Percentiles rank a stretch among this genome's conserved stretches.
Evolutionary conservation across 306 rosid genomes (phyloP).

Genomic region (Glycine soja): DNA sequence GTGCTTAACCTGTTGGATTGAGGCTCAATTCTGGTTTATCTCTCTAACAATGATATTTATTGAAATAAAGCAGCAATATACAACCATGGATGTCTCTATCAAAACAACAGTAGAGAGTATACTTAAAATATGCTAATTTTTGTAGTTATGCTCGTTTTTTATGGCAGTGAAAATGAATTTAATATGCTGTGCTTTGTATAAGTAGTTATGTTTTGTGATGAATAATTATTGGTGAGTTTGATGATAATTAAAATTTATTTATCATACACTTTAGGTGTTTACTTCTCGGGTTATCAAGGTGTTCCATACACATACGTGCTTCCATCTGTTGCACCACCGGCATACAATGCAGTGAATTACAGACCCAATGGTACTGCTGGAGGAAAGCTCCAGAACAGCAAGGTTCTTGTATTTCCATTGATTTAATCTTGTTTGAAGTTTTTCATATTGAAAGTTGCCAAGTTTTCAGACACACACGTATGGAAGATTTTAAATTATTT

Average conservation of each 20-base stretch:
- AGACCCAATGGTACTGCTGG: constrained; percentile 81
- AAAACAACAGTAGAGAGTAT: constrained; percentile 1
- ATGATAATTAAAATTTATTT: constrained; percentile 45
- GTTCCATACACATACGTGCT: constrained; percentile 68
- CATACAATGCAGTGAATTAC: constrained; percentile 67
- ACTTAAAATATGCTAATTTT: not conserved
- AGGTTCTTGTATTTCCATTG: constrained; percentile 64
- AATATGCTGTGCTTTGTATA: constrained; percentile 7
- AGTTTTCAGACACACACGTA: not conserved
- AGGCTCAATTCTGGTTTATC: constrained; percentile 8
- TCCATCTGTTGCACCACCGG: constrained; percentile 82
- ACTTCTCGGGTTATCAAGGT: constrained; percentile 73
- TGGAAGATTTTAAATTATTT: not conserved
- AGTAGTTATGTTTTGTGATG: constrained; percentile 21
- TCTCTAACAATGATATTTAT: constrained; percentile 17
- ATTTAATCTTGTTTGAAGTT: constrained; percentile 42
- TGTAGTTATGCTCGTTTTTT: constrained; percentile 8
- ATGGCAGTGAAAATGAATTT: constrained; percentile 33
- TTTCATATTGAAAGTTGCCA: constrained; percentile 36
- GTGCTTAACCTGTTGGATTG: not conserved
- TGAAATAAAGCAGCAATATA: constrained; percentile 17
- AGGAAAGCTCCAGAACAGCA: constrained; percentile 76
- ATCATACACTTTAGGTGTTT: constrained; percentile 65
- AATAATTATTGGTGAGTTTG: constrained; percentile 44
- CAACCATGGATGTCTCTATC: constrained; percentile 1